These are phyloP conservation scores for Metschnikowia similis DNA, from an alignment of 805 yeast species.

Conservation along the genomic window DNA sequence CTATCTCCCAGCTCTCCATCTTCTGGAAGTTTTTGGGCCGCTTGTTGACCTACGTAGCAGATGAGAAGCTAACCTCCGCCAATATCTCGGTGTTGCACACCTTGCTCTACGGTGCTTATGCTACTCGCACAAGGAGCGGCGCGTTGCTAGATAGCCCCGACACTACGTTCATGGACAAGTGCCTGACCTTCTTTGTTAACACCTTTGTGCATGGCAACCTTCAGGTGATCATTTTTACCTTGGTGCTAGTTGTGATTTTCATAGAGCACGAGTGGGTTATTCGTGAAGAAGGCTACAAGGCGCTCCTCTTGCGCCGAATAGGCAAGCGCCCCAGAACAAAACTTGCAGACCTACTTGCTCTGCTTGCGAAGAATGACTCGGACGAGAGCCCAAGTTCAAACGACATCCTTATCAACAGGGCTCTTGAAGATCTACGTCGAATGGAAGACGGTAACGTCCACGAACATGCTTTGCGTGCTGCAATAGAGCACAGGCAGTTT, in stretches of 20 bases:
- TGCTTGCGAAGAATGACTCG: constrained; percentile 7
- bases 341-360: constrained; percentile 32
- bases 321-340: constrained; percentile 51
- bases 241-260: constrained; percentile 44
- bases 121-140: constrained; percentile 7
- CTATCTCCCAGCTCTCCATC: constrained; percentile 53
- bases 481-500: constrained; percentile 11
- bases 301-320: constrained; percentile 52
- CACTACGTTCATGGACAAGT: constrained; percentile 16
- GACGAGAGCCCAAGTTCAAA: neutral
- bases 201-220: constrained; percentile 37
- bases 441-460: constrained; percentile 7
- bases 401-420: constrained; percentile 11
- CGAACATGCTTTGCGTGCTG: constrained; percentile 11
- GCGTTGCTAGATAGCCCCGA: constrained; percentile 8
- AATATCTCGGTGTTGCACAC: constrained; percentile 28
- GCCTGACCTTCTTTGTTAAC: constrained; percentile 22
- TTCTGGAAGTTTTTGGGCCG: constrained; percentile 55
- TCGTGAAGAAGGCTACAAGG: constrained; percentile 63
- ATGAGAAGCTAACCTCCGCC: constrained; percentile 45
- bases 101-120: constrained; percentile 35
- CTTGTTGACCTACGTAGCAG: constrained; percentile 52
- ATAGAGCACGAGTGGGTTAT: constrained; percentile 69
- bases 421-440: constrained; percentile 15
- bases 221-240: constrained; percentile 37